Evolutionary conservation across 495 filamentous ascomycete genomes (phyloP).

Genomic region (Xylaria flabelliformis): DNA sequence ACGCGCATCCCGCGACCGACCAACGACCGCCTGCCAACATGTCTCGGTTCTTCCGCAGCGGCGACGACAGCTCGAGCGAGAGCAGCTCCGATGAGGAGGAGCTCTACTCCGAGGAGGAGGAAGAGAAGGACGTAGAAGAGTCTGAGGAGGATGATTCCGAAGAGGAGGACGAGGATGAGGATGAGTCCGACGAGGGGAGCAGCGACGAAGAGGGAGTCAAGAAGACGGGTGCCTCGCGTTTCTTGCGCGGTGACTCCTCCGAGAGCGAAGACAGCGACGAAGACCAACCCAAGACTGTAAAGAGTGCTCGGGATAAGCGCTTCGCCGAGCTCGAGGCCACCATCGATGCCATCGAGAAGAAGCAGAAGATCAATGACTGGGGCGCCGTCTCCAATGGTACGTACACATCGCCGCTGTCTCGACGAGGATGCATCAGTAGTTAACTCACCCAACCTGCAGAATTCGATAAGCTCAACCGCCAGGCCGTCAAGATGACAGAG

Average conservation of each 20-base stretch:
- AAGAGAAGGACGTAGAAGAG: slow-evolving; percentile 57
- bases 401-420: slow-evolving; percentile 34
- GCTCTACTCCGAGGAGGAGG: slow-evolving; percentile 78
- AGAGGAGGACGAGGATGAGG: slow-evolving; percentile 53
- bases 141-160: slow-evolving; percentile 52
- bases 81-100: slow-evolving; percentile 90
- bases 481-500: slow-evolving; percentile 79
- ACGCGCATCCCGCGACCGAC: slow-evolving; percentile 11
- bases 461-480: slow-evolving; percentile 96
- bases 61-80: slow-evolving; percentile 84
- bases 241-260: slow-evolving; percentile 75
- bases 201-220: slow-evolving; percentile 67
- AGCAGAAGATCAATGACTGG: slow-evolving; percentile 97
- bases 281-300: slow-evolving; percentile 81
- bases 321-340: slow-evolving; percentile 90
- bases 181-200: slow-evolving; percentile 65
- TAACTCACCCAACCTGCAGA: slow-evolving; percentile 57
- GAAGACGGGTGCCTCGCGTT: slow-evolving; percentile 73
- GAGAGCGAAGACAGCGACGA: slow-evolving; percentile 86
- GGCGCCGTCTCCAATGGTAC: slow-evolving; percentile 85
- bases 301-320: slow-evolving; percentile 97
- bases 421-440: neutral
- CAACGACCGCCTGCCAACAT: slow-evolving; percentile 52
- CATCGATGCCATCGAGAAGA: slow-evolving; percentile 91
- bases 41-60: slow-evolving; percentile 97